Percentiles rank a stretch among this genome's conserved stretches.
These are phyloP conservation scores for Chaetomium cochliodes DNA, from an alignment of 495 filamentous ascomycete genomes.

Conservation along the genomic window DNA sequence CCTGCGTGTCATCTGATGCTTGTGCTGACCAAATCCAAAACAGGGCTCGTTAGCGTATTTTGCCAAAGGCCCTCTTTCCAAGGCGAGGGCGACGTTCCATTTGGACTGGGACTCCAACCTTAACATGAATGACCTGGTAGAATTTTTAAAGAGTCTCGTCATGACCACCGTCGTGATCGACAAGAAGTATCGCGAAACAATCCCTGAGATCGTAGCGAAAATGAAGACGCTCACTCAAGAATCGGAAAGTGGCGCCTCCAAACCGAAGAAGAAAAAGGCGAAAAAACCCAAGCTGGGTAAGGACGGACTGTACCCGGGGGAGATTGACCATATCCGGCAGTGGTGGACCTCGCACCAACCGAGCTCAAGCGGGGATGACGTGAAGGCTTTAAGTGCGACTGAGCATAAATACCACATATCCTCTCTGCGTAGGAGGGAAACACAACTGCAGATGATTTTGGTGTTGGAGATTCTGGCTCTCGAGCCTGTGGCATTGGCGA, in stretches of 20 bases:
- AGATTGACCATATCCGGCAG: constrained; percentile 68
- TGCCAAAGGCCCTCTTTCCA: constrained; percentile 91
- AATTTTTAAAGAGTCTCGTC: constrained; percentile 68
- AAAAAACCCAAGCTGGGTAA: constrained; percentile 73
- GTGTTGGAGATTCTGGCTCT: constrained; percentile 85
- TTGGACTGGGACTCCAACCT: constrained; percentile 52
- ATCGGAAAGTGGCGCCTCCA: constrained; percentile 57
- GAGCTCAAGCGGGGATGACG: constrained; percentile 34
- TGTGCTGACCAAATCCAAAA: constrained; percentile 34
- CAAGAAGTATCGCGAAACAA: constrained; percentile 77
- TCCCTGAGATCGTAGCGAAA: constrained; percentile 65
- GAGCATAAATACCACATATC: constrained; percentile 59
- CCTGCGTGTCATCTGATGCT: neutral
- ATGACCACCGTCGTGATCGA: constrained; percentile 74
- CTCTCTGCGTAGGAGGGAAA: constrained; percentile 71
- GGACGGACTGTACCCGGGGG: constrained; percentile 72
- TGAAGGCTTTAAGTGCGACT: constrained; percentile 37
- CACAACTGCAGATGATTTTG: constrained; percentile 85
- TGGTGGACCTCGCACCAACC: constrained; percentile 71
- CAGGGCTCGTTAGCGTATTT: constrained; percentile 93
- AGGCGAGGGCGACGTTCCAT: constrained; percentile 75
- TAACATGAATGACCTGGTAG: constrained; percentile 59
- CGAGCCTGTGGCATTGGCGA: constrained; percentile 50
- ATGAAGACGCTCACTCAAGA: constrained; percentile 56
- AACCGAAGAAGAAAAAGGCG: constrained; percentile 57